Percentiles rank a stretch among this genome's conserved stretches.
Evolutionary conservation across 1,284 basidiomycete species (phyloP).

Genomic region (Puccinia coronata): DNA sequence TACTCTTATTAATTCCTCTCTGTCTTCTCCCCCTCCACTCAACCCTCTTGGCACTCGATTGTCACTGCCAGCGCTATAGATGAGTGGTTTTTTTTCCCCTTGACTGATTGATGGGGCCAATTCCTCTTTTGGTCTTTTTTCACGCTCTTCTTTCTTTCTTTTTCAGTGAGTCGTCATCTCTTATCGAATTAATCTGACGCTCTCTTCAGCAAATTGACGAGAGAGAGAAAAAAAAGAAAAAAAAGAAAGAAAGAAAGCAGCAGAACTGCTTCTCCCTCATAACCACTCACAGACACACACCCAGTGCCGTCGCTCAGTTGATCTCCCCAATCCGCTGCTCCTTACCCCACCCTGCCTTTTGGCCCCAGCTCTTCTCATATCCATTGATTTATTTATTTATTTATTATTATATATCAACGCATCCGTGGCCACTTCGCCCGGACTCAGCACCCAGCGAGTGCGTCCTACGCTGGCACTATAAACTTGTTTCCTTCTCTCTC

Average conservation of each 20-base stretch:
- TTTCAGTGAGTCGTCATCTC: background rate
- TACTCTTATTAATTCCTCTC: too few relatives aligned
- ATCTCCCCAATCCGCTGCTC: background rate
- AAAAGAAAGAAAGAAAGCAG: too few relatives aligned
- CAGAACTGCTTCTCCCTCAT: conserved; percentile 11
- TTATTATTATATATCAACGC: background rate
- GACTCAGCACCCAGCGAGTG: background rate
- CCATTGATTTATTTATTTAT: too few relatives aligned
- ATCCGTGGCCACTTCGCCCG: background rate
- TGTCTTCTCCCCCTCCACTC: too few relatives aligned
- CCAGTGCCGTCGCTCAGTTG: background rate
- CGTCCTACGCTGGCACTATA: background rate
- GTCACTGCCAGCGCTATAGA: too few relatives aligned
- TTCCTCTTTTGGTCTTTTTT: background rate
- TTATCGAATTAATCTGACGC: background rate
- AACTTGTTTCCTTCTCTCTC: background rate
- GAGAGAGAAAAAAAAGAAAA: too few relatives aligned
- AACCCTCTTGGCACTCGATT: too few relatives aligned
- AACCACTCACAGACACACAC: background rate
- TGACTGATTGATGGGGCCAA: too few relatives aligned
- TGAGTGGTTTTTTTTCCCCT: too few relatives aligned
- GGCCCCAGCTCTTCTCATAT: background rate
- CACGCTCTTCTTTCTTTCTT: background rate
- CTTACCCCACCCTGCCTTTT: background rate
- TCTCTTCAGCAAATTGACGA: too few relatives aligned